Evolutionary conservation across 2,329 filamentous ascomycete genomes (phyloP), one percentile per base, ranked within the genome.

Genomic region (Clonostachys rhizophaga): DNA sequence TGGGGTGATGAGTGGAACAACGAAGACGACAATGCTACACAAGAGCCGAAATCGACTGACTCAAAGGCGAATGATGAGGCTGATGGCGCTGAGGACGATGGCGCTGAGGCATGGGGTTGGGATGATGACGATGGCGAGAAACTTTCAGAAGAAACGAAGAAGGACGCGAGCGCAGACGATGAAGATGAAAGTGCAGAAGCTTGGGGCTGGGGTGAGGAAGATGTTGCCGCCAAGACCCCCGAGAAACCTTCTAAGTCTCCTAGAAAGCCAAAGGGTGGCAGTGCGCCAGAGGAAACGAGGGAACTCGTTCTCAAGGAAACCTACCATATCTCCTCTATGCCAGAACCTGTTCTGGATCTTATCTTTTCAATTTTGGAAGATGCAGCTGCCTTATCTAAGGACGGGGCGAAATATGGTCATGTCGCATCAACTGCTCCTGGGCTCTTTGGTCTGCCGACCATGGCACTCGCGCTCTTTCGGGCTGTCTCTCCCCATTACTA

Each of bases 321-420:
- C 2, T 99, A 96, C 64, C 88, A 84, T 49, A 87, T 96, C 45
- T 96, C 92, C 0, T 87, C 87, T 3, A 86, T 96, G 63, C 92
- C 94, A 1, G 85, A 90, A 50, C 81, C 84, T 5, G 83, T 97
- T 12, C 73, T 91, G 17, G 74, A 80, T 16, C 75, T 89, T 30
- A 81, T 92, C 45, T 70, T 74, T 18, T 59, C 71, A 12, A 75
- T 85, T 30, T 63, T 79, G 51, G 78, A 84, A 50, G 83, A 87
- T 53, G 83, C 75, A 2, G 78, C 79, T 10, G 74, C 71, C 1
- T 68, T 92, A 42, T 80, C 81, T 59, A 74, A 39, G 65, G 79
- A 53, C 63, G 67, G 72, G 71, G 67, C 58, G 36, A 70, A 76
- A 30, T 67, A 67, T 33, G 75, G 78, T 11, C 77, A 84, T 0